Evolutionary conservation across 768 basidiomycete genomes (phyloP), one percentile per base, ranked within the genome.

Genomic region (Xerocomellus intermedius): DNA sequence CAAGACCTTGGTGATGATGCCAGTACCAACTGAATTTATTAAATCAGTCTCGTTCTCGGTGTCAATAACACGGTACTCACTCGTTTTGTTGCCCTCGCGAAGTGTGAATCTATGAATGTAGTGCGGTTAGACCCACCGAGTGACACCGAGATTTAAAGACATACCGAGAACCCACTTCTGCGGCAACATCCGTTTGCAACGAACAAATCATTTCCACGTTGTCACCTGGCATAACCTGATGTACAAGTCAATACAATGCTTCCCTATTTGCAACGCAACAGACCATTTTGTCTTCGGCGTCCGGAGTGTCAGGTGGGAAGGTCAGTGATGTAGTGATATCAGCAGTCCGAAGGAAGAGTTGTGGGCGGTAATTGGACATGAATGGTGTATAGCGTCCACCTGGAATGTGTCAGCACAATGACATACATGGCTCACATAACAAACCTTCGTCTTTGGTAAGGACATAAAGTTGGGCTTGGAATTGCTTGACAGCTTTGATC

Each of bases 211-310:
- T 86, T 74, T 97, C 94, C 50, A 98, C 87, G 65, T 96, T 96
- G 77, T 98, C 96, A 57, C 96, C 96, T 46, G 96, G 96, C 92
- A 97, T 95, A 62, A 98, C 86, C 86, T 90, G 63, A 42, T 56
- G 32, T 28, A 24, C 44, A 50, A 50, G 44, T 57, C 28, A 30
- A 44, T 26, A 59, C 19, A 8, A 42, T 14, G 16, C 2, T 49
- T 52, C 10, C 41, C 1, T 17, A 39, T 52, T 5, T 54, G 42
- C 19, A 22, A 56, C 10, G 28, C 26, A 26, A 65, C 75, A 24
- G 45, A 87, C 93, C 88, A 96, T 94, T 74, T 92, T 95, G 65
- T 94, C 90, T 50, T 82, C 81, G 17, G 90, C 83, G 61, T 89
- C 87, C 21, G 82, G 74, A 2, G 91, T 94, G 41, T 83, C 94